Evolutionary conservation across 2,329 filamentous ascomycete genomes (phyloP).

Genomic region (Stemphylium vesicarium): DNA sequence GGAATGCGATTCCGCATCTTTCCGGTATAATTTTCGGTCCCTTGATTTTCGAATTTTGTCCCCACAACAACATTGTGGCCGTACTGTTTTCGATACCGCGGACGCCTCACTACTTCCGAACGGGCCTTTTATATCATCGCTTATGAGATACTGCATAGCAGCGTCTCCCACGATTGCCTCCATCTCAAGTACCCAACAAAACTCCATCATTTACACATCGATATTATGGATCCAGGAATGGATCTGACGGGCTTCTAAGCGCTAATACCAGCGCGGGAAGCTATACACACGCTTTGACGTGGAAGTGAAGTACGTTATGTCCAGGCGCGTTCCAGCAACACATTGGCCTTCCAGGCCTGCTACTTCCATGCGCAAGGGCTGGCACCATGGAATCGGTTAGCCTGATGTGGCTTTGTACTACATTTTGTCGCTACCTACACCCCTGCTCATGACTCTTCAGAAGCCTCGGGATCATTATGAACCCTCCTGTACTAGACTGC

Average conservation of each 20-base stretch:
- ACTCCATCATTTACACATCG: background rate
- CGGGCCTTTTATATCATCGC: background rate
- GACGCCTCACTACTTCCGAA: background rate
- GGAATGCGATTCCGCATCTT: slow-evolving; percentile 18
- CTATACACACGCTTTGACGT: slow-evolving; percentile 8
- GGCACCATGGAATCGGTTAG: slow-evolving; percentile 1
- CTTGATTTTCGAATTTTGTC: slow-evolving; percentile 12
- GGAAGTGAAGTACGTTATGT: slow-evolving; percentile 23
- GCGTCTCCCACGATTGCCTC: background rate
- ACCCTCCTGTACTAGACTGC: background rate
- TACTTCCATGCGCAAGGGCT: background rate
- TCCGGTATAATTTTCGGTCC: slow-evolving; percentile 12
- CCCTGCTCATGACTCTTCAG: slow-evolving; percentile 14
- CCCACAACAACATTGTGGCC: slow-evolving; percentile 6
- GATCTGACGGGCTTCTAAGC: slow-evolving; percentile 20
- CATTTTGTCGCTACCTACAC: background rate
- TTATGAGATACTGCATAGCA: background rate
- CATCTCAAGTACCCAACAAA: background rate
- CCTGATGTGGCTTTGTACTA: background rate
- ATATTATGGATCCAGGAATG: slow-evolving; percentile 29
- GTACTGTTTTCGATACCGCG: slow-evolving; percentile 2
- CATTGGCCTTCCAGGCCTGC: background rate
- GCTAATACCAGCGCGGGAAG: slow-evolving; percentile 17
- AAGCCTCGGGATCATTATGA: slow-evolving; percentile 1
- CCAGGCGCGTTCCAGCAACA: slow-evolving; percentile 3